Base-by-base conservation (phyloP, 306 rosid species). In the Glycyrrhiza uralensis region DNA sequence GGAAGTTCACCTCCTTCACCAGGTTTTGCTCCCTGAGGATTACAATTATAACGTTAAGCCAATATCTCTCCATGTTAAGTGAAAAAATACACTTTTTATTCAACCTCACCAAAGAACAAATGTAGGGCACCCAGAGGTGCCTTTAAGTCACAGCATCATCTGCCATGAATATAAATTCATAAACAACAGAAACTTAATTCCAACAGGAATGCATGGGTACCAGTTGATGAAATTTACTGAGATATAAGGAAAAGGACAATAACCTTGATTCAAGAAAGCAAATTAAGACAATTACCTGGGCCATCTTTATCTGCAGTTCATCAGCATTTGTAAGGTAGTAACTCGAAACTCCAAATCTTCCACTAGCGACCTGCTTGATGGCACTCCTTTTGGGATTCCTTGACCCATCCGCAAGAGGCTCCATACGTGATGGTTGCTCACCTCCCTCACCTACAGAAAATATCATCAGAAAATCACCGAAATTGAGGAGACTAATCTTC, bases 1-100 rank as follows among this genome's bases (percentile, higher is more conserved):
- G 99, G 99, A 81, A 95, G 99, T 81, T 95, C 99, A 61, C 99
- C 99, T 52, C 99, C 99, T 76, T 95, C 99, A 44, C 99, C 99
- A 46, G 99, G 99, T 82, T 95, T 95, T 77, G 99, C 99, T 35
- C 99, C 99, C 99, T 95, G 72, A 19, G 46, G 74, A 80, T 81
- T 50, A 77, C 26, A 80, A 65, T 17, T 2, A 52, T 29, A 22
- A 71, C 38, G 57, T 86, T 76, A 77, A 64, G 68, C 81, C 39
- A 77, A 17, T 49, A 56, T 35, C 74, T 44, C 44, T 49, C 38
- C 29, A 45, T 57, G 22, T 23, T 79, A 12, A 66, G 9, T n/a
- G 55, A 61, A 55, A 54, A 58, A 71, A 41, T 55, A 52, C 62
- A 76, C 38, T 47, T 67, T n/a, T 15, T 45, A 67, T 58, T 68